Conservation (phyloP, 2,329 filamentous ascomycete genomes). For the Fusarium agapanthi region DNA sequence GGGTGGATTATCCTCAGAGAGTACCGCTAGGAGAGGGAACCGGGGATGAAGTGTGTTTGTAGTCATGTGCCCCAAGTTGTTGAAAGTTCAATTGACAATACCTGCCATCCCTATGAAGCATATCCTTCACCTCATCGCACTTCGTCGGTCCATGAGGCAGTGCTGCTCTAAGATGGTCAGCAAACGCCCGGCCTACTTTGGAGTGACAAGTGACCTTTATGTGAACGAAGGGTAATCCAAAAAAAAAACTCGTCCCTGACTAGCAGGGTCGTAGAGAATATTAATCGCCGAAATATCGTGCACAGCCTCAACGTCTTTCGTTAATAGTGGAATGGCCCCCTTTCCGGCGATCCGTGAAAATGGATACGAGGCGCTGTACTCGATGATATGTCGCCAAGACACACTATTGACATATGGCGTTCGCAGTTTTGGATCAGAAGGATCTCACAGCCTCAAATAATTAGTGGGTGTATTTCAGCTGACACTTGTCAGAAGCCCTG, state of each 20-base stretch:
- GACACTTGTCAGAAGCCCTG: background rate
- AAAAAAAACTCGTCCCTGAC: background rate
- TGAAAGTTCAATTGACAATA: too few relatives aligned
- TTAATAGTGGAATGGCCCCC: background rate
- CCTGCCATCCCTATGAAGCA: too few relatives aligned
- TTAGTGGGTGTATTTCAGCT: background rate
- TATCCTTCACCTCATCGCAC: fast-evolving
- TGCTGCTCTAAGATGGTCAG: background rate
- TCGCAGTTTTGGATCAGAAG: background rate
- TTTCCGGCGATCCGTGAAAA: background rate
- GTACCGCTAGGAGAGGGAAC: too few relatives aligned
- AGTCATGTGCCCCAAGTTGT: too few relatives aligned
- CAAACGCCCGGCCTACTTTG: background rate
- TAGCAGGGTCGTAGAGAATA: too few relatives aligned
- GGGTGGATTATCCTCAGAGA: too few relatives aligned
- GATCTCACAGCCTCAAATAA: background rate
- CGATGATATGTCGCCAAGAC: background rate
- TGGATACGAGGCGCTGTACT: background rate
- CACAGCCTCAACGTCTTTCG: background rate
- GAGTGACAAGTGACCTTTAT: background rate
- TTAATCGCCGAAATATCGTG: background rate
- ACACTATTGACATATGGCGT: too few relatives aligned
- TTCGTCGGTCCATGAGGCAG: background rate
- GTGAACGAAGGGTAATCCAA: background rate
- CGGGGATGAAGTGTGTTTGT: too few relatives aligned